These are phyloP conservation scores for Colletotrichum zoysiae DNA, from an alignment of 2,329 filamentous ascomycete genomes.

Conservation along the genomic window DNA sequence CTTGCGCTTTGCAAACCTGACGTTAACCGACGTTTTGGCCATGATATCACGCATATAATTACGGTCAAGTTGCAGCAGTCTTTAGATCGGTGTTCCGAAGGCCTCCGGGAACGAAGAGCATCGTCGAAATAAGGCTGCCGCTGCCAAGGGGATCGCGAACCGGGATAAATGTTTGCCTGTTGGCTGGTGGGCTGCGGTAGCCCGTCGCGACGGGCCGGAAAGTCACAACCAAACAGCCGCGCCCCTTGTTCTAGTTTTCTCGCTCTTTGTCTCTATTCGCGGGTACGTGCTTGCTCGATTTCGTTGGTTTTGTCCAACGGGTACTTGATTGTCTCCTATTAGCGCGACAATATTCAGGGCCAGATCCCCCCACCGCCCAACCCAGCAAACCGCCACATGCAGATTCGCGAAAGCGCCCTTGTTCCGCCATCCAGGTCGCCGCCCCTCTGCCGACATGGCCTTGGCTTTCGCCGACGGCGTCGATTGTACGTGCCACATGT, in stretches of 20 bases:
- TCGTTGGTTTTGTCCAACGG: background rate
- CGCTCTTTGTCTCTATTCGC: background rate
- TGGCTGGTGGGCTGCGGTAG: background rate
- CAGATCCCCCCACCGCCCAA: background rate
- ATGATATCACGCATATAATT: background rate
- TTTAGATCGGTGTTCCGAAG: background rate
- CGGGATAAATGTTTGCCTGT: background rate
- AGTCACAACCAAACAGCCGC: background rate
- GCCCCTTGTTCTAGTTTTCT: background rate
- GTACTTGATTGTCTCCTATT: no score
- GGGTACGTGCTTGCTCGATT: background rate
- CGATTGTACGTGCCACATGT: conserved; percentile 62
- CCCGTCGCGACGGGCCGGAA: background rate
- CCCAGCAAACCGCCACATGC: background rate
- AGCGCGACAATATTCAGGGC: background rate
- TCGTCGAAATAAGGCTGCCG: background rate
- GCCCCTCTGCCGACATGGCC: conserved; percentile 55
- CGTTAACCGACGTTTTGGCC: no score
- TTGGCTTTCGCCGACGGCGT: conserved; percentile 61
- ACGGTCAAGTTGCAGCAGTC: no score
- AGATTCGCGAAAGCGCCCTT: background rate
- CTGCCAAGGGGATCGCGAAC: background rate
- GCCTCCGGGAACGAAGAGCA: background rate
- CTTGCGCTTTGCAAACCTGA: background rate
- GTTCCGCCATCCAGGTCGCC: background rate